Conservation (phyloP, 129 eudicot species). For the sunflower (Helianthus annuus) region DNA sequence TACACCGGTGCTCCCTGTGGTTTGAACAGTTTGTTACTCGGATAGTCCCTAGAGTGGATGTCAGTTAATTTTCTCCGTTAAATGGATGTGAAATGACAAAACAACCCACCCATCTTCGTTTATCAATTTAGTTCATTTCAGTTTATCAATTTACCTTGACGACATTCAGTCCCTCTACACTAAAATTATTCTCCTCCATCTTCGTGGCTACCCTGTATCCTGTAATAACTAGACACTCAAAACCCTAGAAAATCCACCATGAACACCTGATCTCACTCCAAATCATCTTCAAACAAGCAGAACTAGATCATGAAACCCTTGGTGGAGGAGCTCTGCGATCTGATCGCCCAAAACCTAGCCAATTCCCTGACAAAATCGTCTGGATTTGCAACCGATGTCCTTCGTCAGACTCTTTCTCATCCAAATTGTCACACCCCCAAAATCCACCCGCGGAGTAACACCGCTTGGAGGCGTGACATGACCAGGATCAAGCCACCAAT, state of each 20-base stretch:
- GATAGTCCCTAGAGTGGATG: too few species aligned
- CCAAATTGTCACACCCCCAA: too few species aligned
- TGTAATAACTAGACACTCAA: not conserved
- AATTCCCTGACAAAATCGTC: constrained; percentile 61
- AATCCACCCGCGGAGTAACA: too few species aligned
- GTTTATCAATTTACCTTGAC: not conserved
- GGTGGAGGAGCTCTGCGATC: constrained; percentile 73
- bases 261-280: constrained; percentile 11
- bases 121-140: too few species aligned
- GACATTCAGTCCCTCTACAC: not conserved
- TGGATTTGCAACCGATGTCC: constrained; percentile 94
- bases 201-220: constrained; percentile 5
- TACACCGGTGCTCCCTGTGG: too few species aligned
- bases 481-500: too few species aligned
- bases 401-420: constrained; percentile 49
- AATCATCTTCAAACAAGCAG: constrained; percentile 6
- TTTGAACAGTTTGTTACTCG: too few species aligned
- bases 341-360: constrained; percentile 65
- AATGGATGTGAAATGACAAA: too few species aligned
- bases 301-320: constrained; percentile 65
- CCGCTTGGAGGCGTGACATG: too few species aligned
- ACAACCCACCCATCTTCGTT: too few species aligned
- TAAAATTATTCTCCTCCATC: not conserved
- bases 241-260: constrained; percentile 24
- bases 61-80: too few species aligned